Evolutionary conservation across 768 basidiomycete genomes (phyloP), one percentile per base, ranked within the genome.

Genomic region (Tylopilus intermedius): DNA sequence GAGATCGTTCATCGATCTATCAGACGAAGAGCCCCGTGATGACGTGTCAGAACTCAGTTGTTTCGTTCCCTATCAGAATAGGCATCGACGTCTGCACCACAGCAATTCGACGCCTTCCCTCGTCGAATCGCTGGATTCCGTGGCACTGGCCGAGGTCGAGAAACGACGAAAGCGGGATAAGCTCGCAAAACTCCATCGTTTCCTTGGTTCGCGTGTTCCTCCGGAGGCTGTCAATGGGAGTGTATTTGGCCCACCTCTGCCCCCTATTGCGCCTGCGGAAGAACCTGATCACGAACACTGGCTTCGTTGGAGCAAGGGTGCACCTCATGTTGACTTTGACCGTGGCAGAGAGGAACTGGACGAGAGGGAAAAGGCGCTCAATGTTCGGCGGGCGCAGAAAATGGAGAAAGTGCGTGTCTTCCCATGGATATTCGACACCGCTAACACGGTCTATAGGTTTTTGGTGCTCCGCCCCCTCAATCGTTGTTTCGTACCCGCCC

Each of bases 181-280:
- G 59, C 72, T 93, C 43, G 86, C 86, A 3, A 91, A 83, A 66
- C 77, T 93, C 4, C 88, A 92, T 68, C 86, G 90, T 43, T 91
- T 86, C 70, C 76, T 92, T 32, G 90, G 90, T n/a, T 89, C 87
- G 18, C 79, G 81, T 30, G 85, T 93, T 26, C 90, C 90, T 8
- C 66, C 78, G 13, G 79, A 81, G 57, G 79, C 90, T 33, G 83
- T 88, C 11, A 75, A 84, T 37, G 84, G 80, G 44, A 59, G 72
- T 57, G 72, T 64, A 45, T 55, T 56, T 13, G 63, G 65, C 15
- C 57, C 64, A 15, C 57, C 71, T n/a, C 59, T 69, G 8, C 71
- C 72, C 1, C 64, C 72, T 30, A 59, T 62, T 21, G 63, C 64
- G 21, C 48, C 53, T 26, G 49, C 58, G 32, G 65, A 67, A 47